A percentile compares a stretch with the other conserved stretches of the same genome.
Evolutionary conservation across 441 rosid species (phyloP).

Genomic region (Codiaeum variegatum): DNA sequence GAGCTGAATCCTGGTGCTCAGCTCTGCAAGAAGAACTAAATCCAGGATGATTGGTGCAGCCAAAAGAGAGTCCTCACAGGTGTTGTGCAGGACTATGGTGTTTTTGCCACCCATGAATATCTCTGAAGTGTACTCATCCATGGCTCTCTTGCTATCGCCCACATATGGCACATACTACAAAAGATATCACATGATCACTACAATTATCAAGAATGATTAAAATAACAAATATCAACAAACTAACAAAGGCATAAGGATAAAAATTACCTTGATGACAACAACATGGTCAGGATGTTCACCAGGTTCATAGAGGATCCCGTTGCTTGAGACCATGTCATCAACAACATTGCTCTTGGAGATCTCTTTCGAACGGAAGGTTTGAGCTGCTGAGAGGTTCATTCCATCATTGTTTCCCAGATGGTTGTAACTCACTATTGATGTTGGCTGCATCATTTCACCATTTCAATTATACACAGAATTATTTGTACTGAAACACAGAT

Average conservation of each 20-base stretch:
- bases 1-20: constrained; percentile 85
- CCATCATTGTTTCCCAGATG: constrained; percentile 97
- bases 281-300: constrained; percentile 97
- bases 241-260: background rate
- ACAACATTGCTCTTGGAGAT: constrained; percentile 95
- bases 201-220: background rate
- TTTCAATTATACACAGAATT: background rate
- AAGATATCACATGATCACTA: background rate
- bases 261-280: constrained; percentile 83
- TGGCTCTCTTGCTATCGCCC: constrained; percentile 92
- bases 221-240: background rate
- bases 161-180: constrained; percentile 83
- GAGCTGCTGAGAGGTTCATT: constrained; percentile 95
- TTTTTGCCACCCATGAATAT: constrained; percentile 92
- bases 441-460: constrained; percentile 53
- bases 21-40: constrained; percentile 90
- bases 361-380: constrained; percentile 92
- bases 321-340: constrained; percentile 94
- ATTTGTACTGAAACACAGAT: background rate
- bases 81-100: constrained; percentile 91
- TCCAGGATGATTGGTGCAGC: constrained; percentile 97
- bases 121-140: constrained; percentile 97
- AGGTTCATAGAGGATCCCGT: constrained; percentile 78
- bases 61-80: constrained; percentile 91
- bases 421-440: constrained; percentile 95